Percentiles rank a stretch among this genome's conserved stretches.
These are phyloP conservation scores for Lipomyces japonicus DNA, from an alignment of 805 yeast genomes.

Conservation along the genomic window DNA sequence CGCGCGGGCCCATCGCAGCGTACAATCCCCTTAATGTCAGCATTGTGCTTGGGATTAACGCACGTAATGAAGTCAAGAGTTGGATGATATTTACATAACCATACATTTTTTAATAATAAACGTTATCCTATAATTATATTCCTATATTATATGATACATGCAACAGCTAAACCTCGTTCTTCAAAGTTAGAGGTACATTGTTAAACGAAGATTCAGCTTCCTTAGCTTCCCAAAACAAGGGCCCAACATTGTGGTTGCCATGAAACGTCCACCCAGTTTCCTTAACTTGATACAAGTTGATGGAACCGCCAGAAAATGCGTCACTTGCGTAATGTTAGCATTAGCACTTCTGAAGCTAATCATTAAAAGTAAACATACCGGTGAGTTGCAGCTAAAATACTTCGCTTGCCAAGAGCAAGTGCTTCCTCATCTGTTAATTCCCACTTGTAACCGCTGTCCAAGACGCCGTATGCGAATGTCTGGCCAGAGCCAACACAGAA, in stretches of 20 bases:
- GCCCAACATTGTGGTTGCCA: slow-evolving; percentile 91
- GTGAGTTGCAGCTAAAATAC: slow-evolving; percentile 95
- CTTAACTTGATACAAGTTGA: slow-evolving; percentile 87
- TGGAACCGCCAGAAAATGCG: slow-evolving; percentile 96
- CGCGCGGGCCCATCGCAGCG: too few species aligned
- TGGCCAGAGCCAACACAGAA: slow-evolving; percentile 99
- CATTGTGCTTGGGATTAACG: too few species aligned
- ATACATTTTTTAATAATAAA: too few species aligned
- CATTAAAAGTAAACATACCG: slow-evolving; percentile 42
- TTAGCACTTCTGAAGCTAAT: background rate
- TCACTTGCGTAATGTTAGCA: slow-evolving; percentile 43
- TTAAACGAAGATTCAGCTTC: slow-evolving; percentile 84
- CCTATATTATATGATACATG: too few species aligned
- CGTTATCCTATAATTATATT: too few species aligned
- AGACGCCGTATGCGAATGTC: slow-evolving; percentile 97
- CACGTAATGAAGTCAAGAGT: too few species aligned
- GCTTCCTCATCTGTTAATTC: slow-evolving; percentile 92
- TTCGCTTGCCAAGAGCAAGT: slow-evolving; percentile 86
- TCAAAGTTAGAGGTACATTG: slow-evolving; percentile 48
- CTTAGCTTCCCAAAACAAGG: slow-evolving; percentile 86
- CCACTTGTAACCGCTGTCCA: slow-evolving; percentile 90
- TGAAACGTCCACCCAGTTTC: slow-evolving; percentile 94
- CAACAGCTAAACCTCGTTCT: too few species aligned
- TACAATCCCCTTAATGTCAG: too few species aligned
- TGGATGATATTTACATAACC: too few species aligned